Evolutionary conservation across 1,284 basidiomycete species (phyloP).

Genomic region (Trametes sp.): DNA sequence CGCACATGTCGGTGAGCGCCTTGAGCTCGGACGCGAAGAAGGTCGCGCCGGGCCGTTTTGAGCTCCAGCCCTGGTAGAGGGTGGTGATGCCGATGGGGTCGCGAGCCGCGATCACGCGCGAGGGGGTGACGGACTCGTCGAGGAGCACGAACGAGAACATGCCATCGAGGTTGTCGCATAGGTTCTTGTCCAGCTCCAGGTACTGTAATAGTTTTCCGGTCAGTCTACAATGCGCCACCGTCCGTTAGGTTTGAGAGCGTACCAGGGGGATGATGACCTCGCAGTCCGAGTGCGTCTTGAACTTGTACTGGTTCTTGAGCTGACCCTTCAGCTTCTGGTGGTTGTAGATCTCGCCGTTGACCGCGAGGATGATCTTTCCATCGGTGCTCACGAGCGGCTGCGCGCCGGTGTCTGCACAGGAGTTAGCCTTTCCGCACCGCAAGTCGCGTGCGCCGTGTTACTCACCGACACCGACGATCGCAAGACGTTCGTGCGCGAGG

Average conservation of each 20-base stretch:
- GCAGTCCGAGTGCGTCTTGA: conserved; percentile 99
- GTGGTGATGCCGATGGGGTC: conserved; percentile 99
- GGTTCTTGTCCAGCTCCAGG: conserved; percentile 78
- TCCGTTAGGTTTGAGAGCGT: conserved; percentile 36
- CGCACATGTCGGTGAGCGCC: conserved; percentile 91
- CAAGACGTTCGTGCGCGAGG: conserved; percentile 91
- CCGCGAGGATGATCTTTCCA: conserved; percentile 86
- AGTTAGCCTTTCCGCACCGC: background rate
- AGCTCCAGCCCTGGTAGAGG: conserved; percentile 95
- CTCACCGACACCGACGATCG: conserved; percentile 97
- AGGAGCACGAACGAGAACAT: conserved; percentile 99
- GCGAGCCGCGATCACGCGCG: conserved; percentile 93
- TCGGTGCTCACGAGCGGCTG: conserved; percentile 94
- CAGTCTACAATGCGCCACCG: background rate
- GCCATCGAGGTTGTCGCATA: conserved; percentile 90
- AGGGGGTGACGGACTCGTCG: conserved; percentile 90
- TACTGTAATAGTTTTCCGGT: conserved; percentile 62
- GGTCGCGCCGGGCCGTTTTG: conserved; percentile 82
- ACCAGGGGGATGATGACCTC: conserved; percentile 96
- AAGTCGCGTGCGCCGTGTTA: conserved; percentile 30
- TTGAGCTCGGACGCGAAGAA: conserved; percentile 99
- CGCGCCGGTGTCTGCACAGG: conserved; percentile 86
- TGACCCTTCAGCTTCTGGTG: conserved; percentile 84
- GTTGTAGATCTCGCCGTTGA: conserved; percentile 99
- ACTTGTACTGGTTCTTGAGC: conserved; percentile 72